Evolutionary conservation across 129 eudicot genomes (phyloP), one percentile per base, ranked within the genome.

Genomic region (Flaveria sonorensis): DNA sequence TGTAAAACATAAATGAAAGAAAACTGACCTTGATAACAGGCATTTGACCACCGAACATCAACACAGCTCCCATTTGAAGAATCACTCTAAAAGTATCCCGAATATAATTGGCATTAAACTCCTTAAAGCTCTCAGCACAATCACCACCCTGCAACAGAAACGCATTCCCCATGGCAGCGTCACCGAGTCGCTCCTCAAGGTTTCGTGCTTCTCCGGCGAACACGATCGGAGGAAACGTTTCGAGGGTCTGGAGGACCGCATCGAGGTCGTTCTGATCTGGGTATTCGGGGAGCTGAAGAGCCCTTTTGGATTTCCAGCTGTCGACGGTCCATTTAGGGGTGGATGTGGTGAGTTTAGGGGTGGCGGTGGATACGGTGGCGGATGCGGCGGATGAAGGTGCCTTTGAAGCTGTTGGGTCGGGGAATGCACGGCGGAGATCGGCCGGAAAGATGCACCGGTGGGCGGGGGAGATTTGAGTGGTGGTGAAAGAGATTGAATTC

Each of bases 111-210:
- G 96, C 98, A 86, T 86, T 88, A 28, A 92, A 92, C 85, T 92
- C 98, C 80, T 92, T 92, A n/a, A 67, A 92, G 47, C 96, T 92
- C 90, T 92, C 96, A 16, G 97, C 97, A 68, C 97, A 92, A 82
- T 92, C 98, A 9, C 98, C 96, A 0, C 98, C 98, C 48, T 90
- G 96, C 10, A 92, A 79, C 69, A 92, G 75, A n/a, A 70, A 92
- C 5, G 98, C 98, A 55, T 87, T 88, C 30, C 98, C 96, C 85
- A 90, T 70, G 10, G 98, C 96, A 2, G 96, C 98, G 63, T 92
- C 96, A 16, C 77, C 98, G 10, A 92, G 87, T 14, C 91, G 86
- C n/a, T 92, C 98, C 86, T 92, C 96, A 19, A 92, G 86, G 67
- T 65, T 82, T 60, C 96, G 62, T 2, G 94, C 98, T 75, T 92